Conservation (phyloP, 495 filamentous ascomycete genomes). For the Penicillium coffeae region DNA sequence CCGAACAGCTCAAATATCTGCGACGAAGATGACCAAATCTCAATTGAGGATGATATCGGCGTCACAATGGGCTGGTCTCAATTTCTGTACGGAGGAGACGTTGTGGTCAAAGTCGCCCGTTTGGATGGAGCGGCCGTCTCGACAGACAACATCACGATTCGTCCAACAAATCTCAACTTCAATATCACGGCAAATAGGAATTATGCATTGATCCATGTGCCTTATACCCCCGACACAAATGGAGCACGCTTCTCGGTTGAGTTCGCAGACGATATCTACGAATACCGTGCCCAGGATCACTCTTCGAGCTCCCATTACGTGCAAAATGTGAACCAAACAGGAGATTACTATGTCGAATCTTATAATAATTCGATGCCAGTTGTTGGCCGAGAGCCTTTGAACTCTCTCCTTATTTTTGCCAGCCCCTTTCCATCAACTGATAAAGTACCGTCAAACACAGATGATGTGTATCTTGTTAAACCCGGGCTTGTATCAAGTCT, state of each 20-base stretch:
- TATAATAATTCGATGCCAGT: background rate
- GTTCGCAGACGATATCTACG: background rate
- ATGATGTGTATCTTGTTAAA: background rate
- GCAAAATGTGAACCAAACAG: too few relatives aligned
- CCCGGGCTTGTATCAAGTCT: background rate
- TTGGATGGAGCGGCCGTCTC: background rate
- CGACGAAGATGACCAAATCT: background rate
- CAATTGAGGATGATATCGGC: background rate
- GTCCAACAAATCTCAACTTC: background rate
- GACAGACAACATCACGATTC: background rate
- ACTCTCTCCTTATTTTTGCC: slow-evolving; percentile 26
- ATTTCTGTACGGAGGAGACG: background rate
- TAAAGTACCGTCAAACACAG: background rate
- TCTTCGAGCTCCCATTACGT: too few relatives aligned
- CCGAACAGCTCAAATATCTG: background rate
- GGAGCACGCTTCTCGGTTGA: background rate
- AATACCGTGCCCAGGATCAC: background rate
- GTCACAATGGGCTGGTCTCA: background rate
- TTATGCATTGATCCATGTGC: background rate
- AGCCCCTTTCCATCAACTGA: slow-evolving; percentile 16
- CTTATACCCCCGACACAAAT: background rate
- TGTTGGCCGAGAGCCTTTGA: slow-evolving; percentile 16
- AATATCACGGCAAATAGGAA: background rate
- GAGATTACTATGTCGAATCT: background rate
- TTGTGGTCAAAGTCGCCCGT: background rate